Percentiles rank a stretch among this genome's conserved stretches.
These are phyloP conservation scores for Pichia eremophila DNA, from an alignment of 805 yeast genomes.

Conservation along the genomic window DNA sequence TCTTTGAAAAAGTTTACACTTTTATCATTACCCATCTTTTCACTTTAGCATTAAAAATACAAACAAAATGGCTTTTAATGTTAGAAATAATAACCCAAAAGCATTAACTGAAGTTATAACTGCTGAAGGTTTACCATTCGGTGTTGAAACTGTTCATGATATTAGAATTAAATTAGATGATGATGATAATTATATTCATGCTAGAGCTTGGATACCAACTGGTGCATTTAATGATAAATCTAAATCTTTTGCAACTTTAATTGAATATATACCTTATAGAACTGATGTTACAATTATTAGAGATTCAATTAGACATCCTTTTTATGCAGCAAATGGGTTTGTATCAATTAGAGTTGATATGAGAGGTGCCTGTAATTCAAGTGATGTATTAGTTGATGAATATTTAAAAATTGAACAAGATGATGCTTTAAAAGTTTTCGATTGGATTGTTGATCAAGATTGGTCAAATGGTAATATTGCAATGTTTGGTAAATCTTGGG, in stretches of 20 bases:
- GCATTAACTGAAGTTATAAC: constrained; percentile 14
- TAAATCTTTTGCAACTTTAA: constrained; percentile 28
- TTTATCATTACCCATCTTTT: too few relatives aligned
- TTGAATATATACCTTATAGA: constrained; percentile 39
- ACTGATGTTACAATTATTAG: constrained; percentile 37
- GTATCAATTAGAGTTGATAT: constrained; percentile 37
- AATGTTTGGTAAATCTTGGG: constrained; percentile 43
- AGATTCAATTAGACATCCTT: constrained; percentile 38
- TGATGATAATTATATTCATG: constrained; percentile 31
- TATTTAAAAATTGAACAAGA: constrained; percentile 35
- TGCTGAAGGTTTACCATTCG: constrained; percentile 21
- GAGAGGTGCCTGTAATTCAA: constrained; percentile 38
- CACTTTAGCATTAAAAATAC: too few relatives aligned
- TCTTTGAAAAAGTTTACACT: too few relatives aligned
- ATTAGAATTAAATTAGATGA: constrained; percentile 31
- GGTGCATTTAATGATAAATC: constrained; percentile 21
- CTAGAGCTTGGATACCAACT: constrained; percentile 37
- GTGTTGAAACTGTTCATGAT: constrained; percentile 26
- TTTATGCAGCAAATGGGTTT: constrained; percentile 37
- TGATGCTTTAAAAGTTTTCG: constrained; percentile 34
- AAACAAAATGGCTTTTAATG: constrained; percentile 31
- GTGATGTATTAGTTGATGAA: constrained; percentile 32
- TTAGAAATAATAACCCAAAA: constrained; percentile 24
- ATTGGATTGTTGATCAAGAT: constrained; percentile 31
- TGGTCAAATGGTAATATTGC: constrained; percentile 40